phyloP scores from a whole-genome alignment of 2,329 filamentous ascomycete genomes.

The Simplicillium sp. region DNA sequence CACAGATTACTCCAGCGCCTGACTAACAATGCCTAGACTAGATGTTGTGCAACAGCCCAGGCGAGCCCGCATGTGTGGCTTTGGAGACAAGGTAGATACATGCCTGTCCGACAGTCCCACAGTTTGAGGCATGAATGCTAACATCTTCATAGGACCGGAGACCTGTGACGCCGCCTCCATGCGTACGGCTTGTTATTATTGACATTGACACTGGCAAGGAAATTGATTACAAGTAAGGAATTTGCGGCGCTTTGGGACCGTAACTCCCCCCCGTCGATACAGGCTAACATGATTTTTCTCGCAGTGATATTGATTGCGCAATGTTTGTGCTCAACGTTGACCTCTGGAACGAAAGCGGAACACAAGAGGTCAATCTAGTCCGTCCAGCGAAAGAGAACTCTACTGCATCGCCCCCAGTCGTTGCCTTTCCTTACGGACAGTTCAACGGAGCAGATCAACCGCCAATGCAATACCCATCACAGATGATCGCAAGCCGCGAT shows the following conservation, averaged over 20 bases:
- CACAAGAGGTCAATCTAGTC: constrained; percentile 56
- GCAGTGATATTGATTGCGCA: constrained; percentile 26
- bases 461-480: constrained; percentile 19
- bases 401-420: constrained; percentile 42
- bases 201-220: constrained; percentile 69
- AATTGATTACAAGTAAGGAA: constrained; percentile 68
- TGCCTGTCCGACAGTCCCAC: not conserved
- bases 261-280: constrained; percentile 19
- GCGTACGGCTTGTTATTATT: constrained; percentile 72
- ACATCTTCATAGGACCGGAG: constrained; percentile 63
- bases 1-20: constrained; percentile 6
- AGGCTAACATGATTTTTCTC: constrained; percentile 10
- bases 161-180: constrained; percentile 92
- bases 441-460: constrained; percentile 28
- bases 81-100: constrained; percentile 79
- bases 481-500: constrained; percentile 28
- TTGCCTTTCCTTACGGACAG: constrained; percentile 19
- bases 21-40: constrained; percentile 37
- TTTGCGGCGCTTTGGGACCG: constrained; percentile 3
- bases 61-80: constrained; percentile 95
- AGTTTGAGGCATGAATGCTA: not conserved
- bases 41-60: constrained; percentile 84
- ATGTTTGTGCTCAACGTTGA: constrained; percentile 55
- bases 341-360: constrained; percentile 56
- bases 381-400: constrained; percentile 12